Conservation (phyloP, 108 stramenopile genomes). For the Chaetoceros tenuissimus region DNA sequence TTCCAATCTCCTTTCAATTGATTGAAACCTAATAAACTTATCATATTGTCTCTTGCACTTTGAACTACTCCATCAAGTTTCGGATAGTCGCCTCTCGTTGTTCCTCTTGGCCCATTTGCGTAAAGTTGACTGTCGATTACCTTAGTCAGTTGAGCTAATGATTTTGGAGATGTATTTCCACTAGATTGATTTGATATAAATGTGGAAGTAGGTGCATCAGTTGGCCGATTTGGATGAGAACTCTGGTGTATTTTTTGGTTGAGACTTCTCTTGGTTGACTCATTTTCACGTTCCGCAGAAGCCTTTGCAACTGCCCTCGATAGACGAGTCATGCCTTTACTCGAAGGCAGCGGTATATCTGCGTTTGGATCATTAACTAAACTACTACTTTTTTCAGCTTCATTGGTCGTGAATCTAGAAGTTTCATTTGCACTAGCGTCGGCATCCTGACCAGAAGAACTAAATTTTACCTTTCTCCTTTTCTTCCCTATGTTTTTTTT, state of each 20-base stretch:
- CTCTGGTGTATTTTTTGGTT: background rate
- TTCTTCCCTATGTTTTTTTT: background rate
- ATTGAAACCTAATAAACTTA: slow-evolving; percentile 2
- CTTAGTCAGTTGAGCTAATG: slow-evolving; percentile 1
- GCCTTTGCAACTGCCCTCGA: background rate
- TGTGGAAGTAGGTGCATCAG: background rate
- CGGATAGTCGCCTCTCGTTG: background rate
- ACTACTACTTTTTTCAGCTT: too few species aligned
- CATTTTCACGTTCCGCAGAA: background rate
- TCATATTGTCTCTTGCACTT: slow-evolving; percentile 2
- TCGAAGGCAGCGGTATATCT: background rate
- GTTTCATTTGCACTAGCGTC: too few species aligned
- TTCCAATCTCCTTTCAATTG: background rate
- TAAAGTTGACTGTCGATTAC: slow-evolving; percentile 1
- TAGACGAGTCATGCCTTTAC: background rate
- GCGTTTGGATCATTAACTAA: background rate
- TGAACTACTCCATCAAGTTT: background rate
- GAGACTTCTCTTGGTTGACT: background rate
- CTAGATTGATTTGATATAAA: background rate
- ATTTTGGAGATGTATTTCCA: background rate
- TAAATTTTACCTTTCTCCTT: too few species aligned
- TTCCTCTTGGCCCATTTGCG: background rate
- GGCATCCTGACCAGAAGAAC: too few species aligned
- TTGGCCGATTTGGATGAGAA: background rate
- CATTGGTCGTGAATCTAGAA: too few species aligned